Conservation (phyloP, 129 eudicot species). For the Gnaphalium uliginosum region DNA sequence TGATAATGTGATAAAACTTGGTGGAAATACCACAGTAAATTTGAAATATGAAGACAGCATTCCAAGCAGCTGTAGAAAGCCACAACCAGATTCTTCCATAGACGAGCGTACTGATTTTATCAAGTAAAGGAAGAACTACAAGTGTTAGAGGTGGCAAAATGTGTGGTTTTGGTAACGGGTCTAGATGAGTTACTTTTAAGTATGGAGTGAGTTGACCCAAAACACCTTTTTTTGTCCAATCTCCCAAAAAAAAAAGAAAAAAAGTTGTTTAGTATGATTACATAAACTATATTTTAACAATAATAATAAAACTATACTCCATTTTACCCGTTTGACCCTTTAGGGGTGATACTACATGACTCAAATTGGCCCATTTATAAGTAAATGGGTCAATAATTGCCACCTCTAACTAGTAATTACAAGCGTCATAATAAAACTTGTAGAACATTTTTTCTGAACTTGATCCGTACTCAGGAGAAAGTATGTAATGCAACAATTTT, state of each 20-base stretch:
- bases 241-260: neutral
- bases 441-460: conserved; percentile 8
- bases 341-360: neutral
- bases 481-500: conserved; percentile 71
- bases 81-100: conserved; percentile 69
- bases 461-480: conserved; percentile 58
- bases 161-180: conserved; percentile 10
- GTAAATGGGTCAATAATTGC: neutral
- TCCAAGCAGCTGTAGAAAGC: conserved; percentile 62
- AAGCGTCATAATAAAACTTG: neutral
- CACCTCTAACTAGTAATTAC: conserved; percentile 10
- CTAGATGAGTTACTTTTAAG: neutral
- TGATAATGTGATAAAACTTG: conserved; percentile 61
- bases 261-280: neutral
- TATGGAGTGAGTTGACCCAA: neutral
- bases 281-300: neutral
- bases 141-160: conserved; percentile 20
- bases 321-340: neutral
- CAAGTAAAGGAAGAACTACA: conserved; percentile 44
- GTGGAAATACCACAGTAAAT: conserved; percentile 73
- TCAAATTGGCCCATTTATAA: neutral
- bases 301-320: neutral
- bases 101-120: conserved; percentile 84
- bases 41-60: conserved; percentile 68
- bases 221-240: neutral